Evolutionary conservation across 1,284 basidiomycete genomes (phyloP).

Genomic region (Boletus calvinii): DNA sequence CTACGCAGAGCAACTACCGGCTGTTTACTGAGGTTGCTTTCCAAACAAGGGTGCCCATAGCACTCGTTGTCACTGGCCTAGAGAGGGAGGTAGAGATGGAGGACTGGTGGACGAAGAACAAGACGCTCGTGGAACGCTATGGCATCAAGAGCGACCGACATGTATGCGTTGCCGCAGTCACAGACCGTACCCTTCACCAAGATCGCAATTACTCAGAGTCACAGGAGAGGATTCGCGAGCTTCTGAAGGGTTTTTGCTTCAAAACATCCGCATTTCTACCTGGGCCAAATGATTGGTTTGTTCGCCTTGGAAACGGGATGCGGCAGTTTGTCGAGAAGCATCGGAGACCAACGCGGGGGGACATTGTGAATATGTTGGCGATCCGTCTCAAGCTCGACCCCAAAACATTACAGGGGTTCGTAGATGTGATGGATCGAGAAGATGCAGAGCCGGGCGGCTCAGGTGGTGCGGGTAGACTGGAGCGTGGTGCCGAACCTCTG

Average conservation of each 20-base stretch:
- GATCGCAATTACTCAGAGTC: slow-evolving; percentile 1
- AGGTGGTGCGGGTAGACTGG: too few relatives aligned
- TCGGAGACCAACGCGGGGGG: neutral
- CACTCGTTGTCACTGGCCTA: slow-evolving; percentile 2
- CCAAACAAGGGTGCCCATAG: neutral
- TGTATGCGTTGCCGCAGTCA: slow-evolving; percentile 1
- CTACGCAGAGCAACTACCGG: neutral
- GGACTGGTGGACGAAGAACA: slow-evolving; percentile 5
- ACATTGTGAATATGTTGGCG: neutral
- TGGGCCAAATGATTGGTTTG: neutral
- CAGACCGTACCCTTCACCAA: neutral
- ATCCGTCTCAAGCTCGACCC: neutral
- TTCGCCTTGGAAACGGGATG: neutral
- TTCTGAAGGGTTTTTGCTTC: neutral
- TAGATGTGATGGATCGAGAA: neutral
- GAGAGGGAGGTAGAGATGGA: slow-evolving; percentile 8
- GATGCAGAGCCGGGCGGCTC: neutral
- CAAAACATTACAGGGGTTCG: neutral
- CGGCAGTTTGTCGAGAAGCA: neutral
- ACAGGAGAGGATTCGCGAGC: neutral
- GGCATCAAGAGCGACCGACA: neutral
- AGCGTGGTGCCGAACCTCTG: neutral
- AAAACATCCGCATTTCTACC: neutral
- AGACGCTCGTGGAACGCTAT: neutral
- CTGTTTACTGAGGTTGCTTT: slow-evolving; percentile 4